Evolutionary conservation across 108 stramenopile species (phyloP), one percentile per base, ranked within the genome.

Genomic region (Hondaea fermentalgiana): DNA sequence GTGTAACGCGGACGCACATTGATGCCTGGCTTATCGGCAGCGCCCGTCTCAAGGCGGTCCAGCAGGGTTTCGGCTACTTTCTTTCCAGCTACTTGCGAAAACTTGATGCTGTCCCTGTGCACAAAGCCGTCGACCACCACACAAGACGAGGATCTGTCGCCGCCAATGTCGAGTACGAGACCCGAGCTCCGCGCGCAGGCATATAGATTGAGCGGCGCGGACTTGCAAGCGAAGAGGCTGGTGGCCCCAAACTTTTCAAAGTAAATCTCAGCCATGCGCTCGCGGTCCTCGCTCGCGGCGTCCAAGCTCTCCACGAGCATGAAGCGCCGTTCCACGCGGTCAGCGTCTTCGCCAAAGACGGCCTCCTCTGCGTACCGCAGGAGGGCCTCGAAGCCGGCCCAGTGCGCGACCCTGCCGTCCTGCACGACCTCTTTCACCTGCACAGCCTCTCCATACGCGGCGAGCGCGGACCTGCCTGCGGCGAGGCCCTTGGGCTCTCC

Each of bases 171-270:
- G 12, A 83, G 76, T 1, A 83, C 76, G 25, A 83, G 14, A 23
- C 76, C 76, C 4, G 76, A 53, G 76, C 76, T 83, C 45, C 76
- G 45, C 23, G 76, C 76, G 51, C 76, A 83, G 12, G 76, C 76
- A 23, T 83, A 83, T 3, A 83, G 51, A 45, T 83, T 83, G 16
- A 83, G 51, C 45, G 76, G 49, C 19, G 76, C 76, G n/a, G 45
- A 53, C 49, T 53, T 83, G 49, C 49, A 19, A 8, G 76, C 76
- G 25, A 83, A 53, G 49, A 83, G 6, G 43, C 43, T 16, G 5
- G 49, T 25, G 51, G 76, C 76, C 25, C 76, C 76, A 47, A 83
- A 53, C 10, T 12, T 53, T 4, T 83, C 76, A 53, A 83, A 83
- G 25, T n/a, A 23, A 12, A 47, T 14, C 51, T 83, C 76, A 6